A percentile compares a stretch with the other conserved stretches of the same genome.
These are phyloP conservation scores for Iodosphaeria phyllophila DNA, from an alignment of 2,329 filamentous ascomycete genomes.

Conservation along the genomic window DNA sequence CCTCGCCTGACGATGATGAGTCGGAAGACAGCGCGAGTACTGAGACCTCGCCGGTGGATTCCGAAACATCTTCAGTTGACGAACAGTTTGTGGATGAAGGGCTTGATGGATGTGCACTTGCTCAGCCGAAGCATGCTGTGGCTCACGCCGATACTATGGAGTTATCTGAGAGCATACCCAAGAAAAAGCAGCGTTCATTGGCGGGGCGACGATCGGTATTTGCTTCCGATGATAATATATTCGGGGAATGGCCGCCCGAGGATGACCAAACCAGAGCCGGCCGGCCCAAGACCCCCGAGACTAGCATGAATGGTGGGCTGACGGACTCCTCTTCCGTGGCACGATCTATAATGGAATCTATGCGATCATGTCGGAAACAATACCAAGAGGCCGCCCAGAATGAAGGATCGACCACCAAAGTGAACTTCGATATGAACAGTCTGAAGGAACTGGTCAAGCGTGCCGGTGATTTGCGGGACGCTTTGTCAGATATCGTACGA, in stretches of 20 bases:
- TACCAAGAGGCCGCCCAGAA: constrained; percentile 17
- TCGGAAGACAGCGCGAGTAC: constrained; percentile 18
- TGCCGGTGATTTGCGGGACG: constrained; percentile 38
- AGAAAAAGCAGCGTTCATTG: constrained; percentile 30
- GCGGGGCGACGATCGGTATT: constrained; percentile 42
- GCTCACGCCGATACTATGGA: constrained; percentile 19
- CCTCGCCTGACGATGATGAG: constrained; percentile 47
- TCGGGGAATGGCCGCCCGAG: constrained; percentile 29
- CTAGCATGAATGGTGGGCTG: constrained; percentile 13
- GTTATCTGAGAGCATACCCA: constrained; percentile 23
- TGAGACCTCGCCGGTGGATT: constrained; percentile 16
- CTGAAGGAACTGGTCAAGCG: constrained; percentile 47
- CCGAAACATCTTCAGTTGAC: constrained; percentile 21
- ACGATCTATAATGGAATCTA: constrained; percentile 43
- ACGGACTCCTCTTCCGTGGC: constrained; percentile 29
- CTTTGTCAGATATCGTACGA: constrained; percentile 39
- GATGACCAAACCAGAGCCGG: constrained; percentile 18
- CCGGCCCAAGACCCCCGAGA: constrained; percentile 22
- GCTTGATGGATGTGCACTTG: constrained; percentile 25
- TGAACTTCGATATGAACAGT: constrained; percentile 52
- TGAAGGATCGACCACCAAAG: constrained; percentile 26
- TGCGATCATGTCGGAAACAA: constrained; percentile 33
- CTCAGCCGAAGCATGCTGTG: constrained; percentile 19
- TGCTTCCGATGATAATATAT: constrained; percentile 47
- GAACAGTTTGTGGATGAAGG: constrained; percentile 26